Percentiles rank a stretch among this genome's conserved stretches.
Evolutionary conservation across 192 early-diverging fungal genomes (phyloP).

Genomic region (Entomortierella beljakovae): DNA sequence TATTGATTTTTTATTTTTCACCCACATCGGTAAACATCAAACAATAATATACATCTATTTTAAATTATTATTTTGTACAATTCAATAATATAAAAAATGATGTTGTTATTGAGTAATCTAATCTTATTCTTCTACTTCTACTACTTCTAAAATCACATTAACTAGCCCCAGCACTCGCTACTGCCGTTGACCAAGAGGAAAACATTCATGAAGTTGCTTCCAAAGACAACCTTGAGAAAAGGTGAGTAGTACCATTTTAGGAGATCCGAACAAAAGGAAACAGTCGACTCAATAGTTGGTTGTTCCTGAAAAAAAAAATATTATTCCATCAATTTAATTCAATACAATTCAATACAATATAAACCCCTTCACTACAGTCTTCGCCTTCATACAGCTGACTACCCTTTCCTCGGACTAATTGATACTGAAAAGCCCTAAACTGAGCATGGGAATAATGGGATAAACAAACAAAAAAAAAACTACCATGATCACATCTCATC

Average conservation of each 20-base stretch:
- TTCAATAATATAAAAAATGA: too few relatives aligned
- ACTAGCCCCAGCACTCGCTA: conserved; percentile 44
- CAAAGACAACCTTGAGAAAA: conserved; percentile 42
- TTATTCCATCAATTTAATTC: too few relatives aligned
- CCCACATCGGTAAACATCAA: too few relatives aligned
- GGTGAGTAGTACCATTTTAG: conserved; percentile 19
- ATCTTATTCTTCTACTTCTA: neutral
- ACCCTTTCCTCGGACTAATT: too few relatives aligned
- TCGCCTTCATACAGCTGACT: neutral
- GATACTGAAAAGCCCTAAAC: too few relatives aligned
- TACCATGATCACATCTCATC: neutral
- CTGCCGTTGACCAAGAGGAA: conserved; percentile 27
- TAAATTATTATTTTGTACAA: neutral
- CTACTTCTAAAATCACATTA: neutral
- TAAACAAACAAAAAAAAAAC: neutral
- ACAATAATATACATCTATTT: too few relatives aligned
- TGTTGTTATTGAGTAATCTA: neutral
- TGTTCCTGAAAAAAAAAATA: conserved; percentile 18
- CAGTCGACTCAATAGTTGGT: neutral
- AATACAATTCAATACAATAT: too few relatives aligned
- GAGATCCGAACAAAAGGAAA: neutral
- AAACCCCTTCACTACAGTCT: too few relatives aligned
- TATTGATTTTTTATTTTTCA: neutral
- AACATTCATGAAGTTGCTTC: conserved; percentile 13
- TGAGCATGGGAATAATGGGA: neutral